These are phyloP conservation scores for Rhododendron simsii DNA, from an alignment of 148 eudicot genomes.

Conservation along the genomic window DNA sequence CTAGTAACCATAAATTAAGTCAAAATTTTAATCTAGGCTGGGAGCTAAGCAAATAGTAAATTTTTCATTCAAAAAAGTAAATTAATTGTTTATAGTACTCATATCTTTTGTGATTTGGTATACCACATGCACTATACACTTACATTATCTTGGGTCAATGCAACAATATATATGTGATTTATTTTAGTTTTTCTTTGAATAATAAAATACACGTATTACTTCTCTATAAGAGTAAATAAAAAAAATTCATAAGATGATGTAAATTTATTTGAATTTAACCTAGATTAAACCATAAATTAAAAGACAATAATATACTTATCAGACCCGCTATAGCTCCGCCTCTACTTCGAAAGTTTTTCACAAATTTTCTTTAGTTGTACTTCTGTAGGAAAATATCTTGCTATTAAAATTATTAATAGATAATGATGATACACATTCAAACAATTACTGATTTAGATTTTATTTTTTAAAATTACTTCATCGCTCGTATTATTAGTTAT, in stretches of 20 bases:
- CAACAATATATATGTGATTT: neutral
- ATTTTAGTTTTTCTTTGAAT: neutral
- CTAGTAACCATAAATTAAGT: too few species aligned
- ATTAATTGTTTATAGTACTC: neutral
- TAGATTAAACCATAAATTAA: too few species aligned
- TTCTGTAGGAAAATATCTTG: too few species aligned
- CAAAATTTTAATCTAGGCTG: too few species aligned
- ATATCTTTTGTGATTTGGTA: neutral
- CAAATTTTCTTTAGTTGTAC: too few species aligned
- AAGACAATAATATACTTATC: neutral
- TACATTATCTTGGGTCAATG: neutral
- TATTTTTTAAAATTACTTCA: too few species aligned
- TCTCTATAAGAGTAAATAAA: too few species aligned
- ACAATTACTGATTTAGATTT: neutral
- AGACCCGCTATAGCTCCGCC: too few species aligned
- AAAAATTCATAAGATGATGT: neutral
- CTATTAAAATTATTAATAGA: too few species aligned
- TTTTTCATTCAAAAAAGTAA: neutral
- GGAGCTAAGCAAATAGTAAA: neutral
- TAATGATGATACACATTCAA: neutral
- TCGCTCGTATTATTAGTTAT: neutral
- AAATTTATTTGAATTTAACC: too few species aligned
- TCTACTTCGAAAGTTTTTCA: too few species aligned
- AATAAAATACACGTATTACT: neutral
- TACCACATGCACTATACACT: neutral